Percentiles rank a stretch among this genome's conserved stretches.
These are phyloP conservation scores for Butyriboletus loyo DNA, from an alignment of 768 basidiomycete genomes.

Conservation along the genomic window DNA sequence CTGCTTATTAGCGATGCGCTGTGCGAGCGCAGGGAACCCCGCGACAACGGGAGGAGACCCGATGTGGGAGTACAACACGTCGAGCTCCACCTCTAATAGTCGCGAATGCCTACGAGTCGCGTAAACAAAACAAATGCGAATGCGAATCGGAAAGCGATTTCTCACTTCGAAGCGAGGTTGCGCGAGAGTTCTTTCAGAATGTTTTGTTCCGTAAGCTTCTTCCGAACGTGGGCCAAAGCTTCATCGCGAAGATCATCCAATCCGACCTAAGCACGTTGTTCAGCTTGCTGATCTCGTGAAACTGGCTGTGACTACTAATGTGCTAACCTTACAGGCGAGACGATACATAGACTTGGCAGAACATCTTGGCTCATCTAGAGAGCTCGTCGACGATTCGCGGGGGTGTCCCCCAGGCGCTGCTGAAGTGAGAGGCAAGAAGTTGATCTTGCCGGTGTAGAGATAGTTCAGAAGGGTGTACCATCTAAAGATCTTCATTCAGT, in stretches of 20 bases:
- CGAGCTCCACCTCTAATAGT: conserved; percentile 24
- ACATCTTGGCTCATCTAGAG: conserved; percentile 20
- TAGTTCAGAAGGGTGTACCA: conserved; percentile 40
- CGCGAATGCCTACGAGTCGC: conserved; percentile 4
- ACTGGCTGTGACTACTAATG: not conserved
- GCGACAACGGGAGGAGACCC: conserved; percentile 11
- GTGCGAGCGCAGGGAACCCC: conserved; percentile 10
- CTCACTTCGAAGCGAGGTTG: conserved; percentile 18
- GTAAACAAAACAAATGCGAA: not conserved
- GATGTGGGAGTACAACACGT: conserved; percentile 16
- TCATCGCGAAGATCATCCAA: conserved; percentile 16
- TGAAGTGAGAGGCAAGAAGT: conserved; percentile 31
- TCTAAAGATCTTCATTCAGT: conserved; percentile 16
- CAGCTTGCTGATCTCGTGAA: not conserved
- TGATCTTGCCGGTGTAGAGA: conserved; percentile 35
- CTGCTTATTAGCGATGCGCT: conserved; percentile 13
- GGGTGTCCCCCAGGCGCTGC: not conserved
- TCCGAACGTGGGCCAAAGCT: conserved; percentile 13
- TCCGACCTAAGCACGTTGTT: too few species aligned
- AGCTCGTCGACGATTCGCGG: not conserved
- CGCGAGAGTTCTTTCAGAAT: conserved; percentile 24
- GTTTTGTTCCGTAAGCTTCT: conserved; percentile 18
- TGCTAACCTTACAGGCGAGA: conserved; percentile 38
- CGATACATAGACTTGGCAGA: conserved; percentile 48
- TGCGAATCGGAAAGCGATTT: not conserved